phyloP scores from a whole-genome alignment of 1,284 basidiomycete species.

The Ceratobasidium theobromae region DNA sequence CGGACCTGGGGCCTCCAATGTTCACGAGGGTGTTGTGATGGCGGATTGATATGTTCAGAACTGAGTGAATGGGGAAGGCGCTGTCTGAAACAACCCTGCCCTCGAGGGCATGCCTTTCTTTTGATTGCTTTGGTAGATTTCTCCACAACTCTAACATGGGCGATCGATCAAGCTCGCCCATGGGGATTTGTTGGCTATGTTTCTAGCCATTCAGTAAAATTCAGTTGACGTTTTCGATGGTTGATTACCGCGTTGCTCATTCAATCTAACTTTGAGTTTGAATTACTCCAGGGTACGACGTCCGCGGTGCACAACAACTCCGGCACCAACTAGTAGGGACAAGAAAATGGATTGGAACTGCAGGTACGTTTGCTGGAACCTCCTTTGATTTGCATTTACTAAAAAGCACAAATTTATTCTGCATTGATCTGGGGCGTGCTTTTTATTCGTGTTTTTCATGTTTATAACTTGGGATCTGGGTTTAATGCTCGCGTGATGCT shows the following conservation, averaged over 20 bases:
- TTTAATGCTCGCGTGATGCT: too few species aligned
- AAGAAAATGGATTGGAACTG: conserved; percentile 77
- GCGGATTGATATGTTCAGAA: neutral
- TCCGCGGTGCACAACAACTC: conserved; percentile 63
- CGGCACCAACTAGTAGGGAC: conserved; percentile 60
- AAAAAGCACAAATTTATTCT: neutral
- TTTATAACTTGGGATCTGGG: neutral
- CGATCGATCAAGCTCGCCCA: neutral
- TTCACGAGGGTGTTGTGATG: too few species aligned
- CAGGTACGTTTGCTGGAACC: conserved; percentile 50
- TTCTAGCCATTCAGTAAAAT: neutral
- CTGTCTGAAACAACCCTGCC: neutral
- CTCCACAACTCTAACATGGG: neutral
- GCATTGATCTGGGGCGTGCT: neutral
- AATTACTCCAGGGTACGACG: conserved; percentile 75
- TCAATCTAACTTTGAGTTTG: too few species aligned
- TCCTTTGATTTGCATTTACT: conserved; percentile 32
- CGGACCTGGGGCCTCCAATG: too few species aligned
- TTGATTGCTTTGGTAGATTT: neutral
- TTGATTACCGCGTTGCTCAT: too few species aligned
- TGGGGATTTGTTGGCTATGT: conserved; percentile 39
- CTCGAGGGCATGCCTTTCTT: neutral
- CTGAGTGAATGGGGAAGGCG: neutral
- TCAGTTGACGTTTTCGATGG: neutral
- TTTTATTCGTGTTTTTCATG: neutral